Evolutionary conservation across 768 basidiomycete species (phyloP).

Genomic region (Lentinula lateritia): DNA sequence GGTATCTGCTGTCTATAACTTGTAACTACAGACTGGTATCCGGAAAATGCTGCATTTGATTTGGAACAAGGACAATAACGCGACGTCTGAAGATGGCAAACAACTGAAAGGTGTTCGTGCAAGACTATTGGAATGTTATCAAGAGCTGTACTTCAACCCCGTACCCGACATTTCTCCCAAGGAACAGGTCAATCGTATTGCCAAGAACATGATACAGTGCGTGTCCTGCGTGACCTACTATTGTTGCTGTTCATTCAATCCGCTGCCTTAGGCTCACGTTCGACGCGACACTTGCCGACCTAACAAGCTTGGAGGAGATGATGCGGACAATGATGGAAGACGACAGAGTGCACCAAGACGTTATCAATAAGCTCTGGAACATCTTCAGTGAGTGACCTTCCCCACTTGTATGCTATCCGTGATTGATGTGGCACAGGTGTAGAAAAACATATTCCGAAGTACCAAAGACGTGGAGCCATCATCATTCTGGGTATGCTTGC

Average conservation of each 20-base stretch:
- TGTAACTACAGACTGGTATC: conserved; percentile 62
- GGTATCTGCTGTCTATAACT: not conserved
- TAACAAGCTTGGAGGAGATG: conserved; percentile 95
- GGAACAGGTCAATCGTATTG: conserved; percentile 84
- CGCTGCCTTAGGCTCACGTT: conserved; percentile 67
- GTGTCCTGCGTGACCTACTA: conserved; percentile 16
- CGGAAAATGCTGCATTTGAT: conserved; percentile 96
- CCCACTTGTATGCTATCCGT: not conserved
- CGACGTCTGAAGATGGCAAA: conserved; percentile 55
- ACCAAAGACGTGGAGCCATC: conserved; percentile 90
- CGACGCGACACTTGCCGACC: conserved; percentile 86
- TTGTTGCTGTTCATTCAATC: not conserved
- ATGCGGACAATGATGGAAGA: conserved; percentile 96
- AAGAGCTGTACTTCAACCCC: conserved; percentile 83
- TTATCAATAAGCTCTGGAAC: conserved; percentile 91
- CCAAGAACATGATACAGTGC: conserved; percentile 97
- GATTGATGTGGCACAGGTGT: conserved; percentile 46
- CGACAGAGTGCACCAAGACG: conserved; percentile 64
- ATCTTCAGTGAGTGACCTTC: conserved; percentile 71
- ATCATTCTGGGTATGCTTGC: conserved; percentile 98
- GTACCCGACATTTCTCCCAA: conserved; percentile 68
- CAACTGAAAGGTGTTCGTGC: conserved; percentile 88
- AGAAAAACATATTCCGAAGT: conserved; percentile 65
- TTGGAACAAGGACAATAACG: conserved; percentile 91
- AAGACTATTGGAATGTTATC: conserved; percentile 84